Conservation (phyloP, 495 filamentous ascomycete species). For the Lentithecium fluviatile region DNA sequence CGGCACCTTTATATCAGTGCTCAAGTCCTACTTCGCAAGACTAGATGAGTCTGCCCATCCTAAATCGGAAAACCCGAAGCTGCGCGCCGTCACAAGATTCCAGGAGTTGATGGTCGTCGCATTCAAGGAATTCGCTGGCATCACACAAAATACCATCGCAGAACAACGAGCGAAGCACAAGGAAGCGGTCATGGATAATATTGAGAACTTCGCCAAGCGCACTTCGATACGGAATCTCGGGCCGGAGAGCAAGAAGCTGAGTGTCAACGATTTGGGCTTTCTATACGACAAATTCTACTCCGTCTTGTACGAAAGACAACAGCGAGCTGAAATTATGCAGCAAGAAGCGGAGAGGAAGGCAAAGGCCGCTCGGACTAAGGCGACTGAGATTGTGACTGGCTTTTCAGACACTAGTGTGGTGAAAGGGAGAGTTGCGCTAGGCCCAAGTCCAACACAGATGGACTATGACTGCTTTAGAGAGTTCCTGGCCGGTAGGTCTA, state of each 20-base stretch:
- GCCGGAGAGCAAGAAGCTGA: slow-evolving; percentile 87
- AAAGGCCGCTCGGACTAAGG: slow-evolving; percentile 58
- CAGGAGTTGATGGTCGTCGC: slow-evolving; percentile 98
- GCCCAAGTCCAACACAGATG: slow-evolving; percentile 86
- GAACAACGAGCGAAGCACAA: slow-evolving; percentile 91
- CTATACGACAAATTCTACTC: slow-evolving; percentile 93
- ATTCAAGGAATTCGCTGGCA: slow-evolving; percentile 94
- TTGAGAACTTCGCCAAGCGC: slow-evolving; percentile 94
- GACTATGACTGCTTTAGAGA: slow-evolving; percentile 95
- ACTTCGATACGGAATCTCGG: slow-evolving; percentile 95
- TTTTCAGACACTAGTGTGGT: slow-evolving; percentile 55
- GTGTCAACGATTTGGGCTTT: slow-evolving; percentile 76
- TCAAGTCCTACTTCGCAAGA: slow-evolving; percentile 91
- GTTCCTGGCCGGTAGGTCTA: slow-evolving; percentile 65
- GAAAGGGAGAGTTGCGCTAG: slow-evolving; percentile 82
- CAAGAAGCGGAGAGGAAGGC: slow-evolving; percentile 68
- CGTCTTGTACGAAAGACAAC: slow-evolving; percentile 84
- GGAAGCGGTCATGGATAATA: slow-evolving; percentile 84
- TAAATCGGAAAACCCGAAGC: slow-evolving; percentile 86
- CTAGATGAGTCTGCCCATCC: slow-evolving; percentile 96
- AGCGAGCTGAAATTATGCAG: slow-evolving; percentile 72
- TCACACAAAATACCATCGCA: slow-evolving; percentile 86
- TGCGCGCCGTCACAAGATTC: slow-evolving; percentile 89
- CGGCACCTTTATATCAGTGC: slow-evolving; percentile 91
- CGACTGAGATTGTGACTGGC: slow-evolving; percentile 49